A percentile compares a stretch with the other conserved stretches of the same genome.
Conservation (phyloP, 2,329 filamentous ascomycete species). For the Helminthosporium solani region DNA sequence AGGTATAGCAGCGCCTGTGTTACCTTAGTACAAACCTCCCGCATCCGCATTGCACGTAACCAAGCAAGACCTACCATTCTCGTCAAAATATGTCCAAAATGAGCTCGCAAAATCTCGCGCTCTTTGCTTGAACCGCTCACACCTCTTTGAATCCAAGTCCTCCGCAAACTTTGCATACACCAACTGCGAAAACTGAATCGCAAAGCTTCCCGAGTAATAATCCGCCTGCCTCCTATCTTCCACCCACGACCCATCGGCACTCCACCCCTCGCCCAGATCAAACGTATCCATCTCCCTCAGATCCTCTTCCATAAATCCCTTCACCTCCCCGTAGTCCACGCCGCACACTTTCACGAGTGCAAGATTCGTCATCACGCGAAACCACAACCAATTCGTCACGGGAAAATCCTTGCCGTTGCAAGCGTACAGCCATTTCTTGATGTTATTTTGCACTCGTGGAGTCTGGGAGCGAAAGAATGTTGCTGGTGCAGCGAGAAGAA, state of each 20-base stretch:
- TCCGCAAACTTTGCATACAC: slow-evolving; percentile 49
- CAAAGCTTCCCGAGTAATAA: slow-evolving; percentile 58
- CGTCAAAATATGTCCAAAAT: slow-evolving; percentile 54
- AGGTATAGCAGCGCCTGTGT: slow-evolving; percentile 51
- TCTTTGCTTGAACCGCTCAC: slow-evolving; percentile 40
- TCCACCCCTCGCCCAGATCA: slow-evolving; percentile 51
- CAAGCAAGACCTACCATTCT: slow-evolving; percentile 39
- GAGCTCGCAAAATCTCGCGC: slow-evolving; percentile 46
- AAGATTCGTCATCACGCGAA: slow-evolving; percentile 53
- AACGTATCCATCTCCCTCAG: slow-evolving; percentile 49
- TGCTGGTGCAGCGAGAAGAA: slow-evolving; percentile 48
- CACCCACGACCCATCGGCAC: slow-evolving; percentile 50
- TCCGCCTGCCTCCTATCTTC: slow-evolving; percentile 47
- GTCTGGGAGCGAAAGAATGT: slow-evolving; percentile 38
- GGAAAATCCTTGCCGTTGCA: slow-evolving; percentile 52
- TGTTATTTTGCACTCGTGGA: slow-evolving; percentile 34
- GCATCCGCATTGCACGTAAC: too few relatives aligned
- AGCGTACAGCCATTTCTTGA: slow-evolving; percentile 45
- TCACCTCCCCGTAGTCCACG: slow-evolving; percentile 36
- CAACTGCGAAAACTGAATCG: slow-evolving; percentile 55
- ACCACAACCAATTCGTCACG: slow-evolving; percentile 55
- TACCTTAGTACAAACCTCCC: too few relatives aligned
- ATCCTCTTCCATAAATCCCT: slow-evolving; percentile 45
- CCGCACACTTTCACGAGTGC: slow-evolving; percentile 48
- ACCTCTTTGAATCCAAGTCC: slow-evolving; percentile 45